Conservation (phyloP, 805 yeast genomes). For the Lachancea lanzarotensis region DNA sequence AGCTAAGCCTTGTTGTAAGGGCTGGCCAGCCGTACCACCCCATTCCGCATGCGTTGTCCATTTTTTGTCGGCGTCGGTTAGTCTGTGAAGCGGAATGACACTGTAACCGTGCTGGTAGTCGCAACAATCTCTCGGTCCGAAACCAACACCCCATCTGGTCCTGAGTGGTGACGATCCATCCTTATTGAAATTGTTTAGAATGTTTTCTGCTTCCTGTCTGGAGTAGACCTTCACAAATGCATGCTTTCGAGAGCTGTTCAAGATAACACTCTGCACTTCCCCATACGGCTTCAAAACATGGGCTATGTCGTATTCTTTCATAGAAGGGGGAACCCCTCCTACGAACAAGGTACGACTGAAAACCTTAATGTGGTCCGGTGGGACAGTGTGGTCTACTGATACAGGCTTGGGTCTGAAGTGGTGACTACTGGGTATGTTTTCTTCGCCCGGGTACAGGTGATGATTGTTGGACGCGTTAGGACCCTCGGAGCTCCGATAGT, state of each 20-base stretch:
- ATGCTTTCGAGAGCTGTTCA: conserved; percentile 85
- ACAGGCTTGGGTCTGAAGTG: conserved; percentile 74
- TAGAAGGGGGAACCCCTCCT: conserved; percentile 84
- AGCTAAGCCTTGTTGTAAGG: conserved; percentile 68
- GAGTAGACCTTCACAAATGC: conserved; percentile 94
- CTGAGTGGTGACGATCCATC: conserved; percentile 60
- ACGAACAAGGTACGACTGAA: conserved; percentile 85
- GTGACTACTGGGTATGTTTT: conserved; percentile 62
- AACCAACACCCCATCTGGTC: conserved; percentile 98
- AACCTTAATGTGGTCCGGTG: conserved; percentile 75
- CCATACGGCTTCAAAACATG: conserved; percentile 75
- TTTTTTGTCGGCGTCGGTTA: conserved; percentile 88
- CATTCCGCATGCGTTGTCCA: conserved; percentile 90
- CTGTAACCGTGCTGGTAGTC: conserved; percentile 89
- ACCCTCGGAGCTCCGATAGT: conserved; percentile 9
- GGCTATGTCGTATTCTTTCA: conserved; percentile 70
- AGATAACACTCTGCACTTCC: conserved; percentile 83
- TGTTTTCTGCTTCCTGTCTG: conserved; percentile 83
- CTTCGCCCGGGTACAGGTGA: conserved; percentile 42
- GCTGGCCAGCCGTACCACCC: conserved; percentile 95
- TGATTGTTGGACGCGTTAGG: conserved; percentile 26
- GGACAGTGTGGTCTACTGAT: conserved; percentile 61
- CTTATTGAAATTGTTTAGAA: conserved; percentile 64
- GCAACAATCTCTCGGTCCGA: conserved; percentile 97
- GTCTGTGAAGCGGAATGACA: conserved; percentile 75